Evolutionary conservation across 345 rosid genomes (phyloP), one percentile per base, ranked within the genome.

Genomic region (Angophora floribunda): DNA sequence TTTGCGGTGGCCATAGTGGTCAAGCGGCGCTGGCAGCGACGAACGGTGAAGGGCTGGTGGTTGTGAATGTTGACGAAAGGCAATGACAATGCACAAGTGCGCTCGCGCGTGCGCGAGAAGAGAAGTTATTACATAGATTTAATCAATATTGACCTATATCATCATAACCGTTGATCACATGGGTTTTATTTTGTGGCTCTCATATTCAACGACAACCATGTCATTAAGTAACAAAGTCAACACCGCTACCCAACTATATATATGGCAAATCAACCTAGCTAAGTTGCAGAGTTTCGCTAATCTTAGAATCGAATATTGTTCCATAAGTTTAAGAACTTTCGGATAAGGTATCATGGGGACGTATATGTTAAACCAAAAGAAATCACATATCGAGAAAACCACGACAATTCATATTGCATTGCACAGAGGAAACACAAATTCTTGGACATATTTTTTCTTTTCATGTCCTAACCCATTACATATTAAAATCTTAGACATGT

Each of bases 131-230:
- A n/a, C 16, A 14, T 63, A 63, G 1, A 63, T n/a, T 3, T n/a
- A 7, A 63, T 63, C 5, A 5, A 13, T 13, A 3, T n/a, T 13
- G 5, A 63, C 2, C 19, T 4, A 13, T 63, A 14, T n/a, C 9
- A 63, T 63, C 19, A n/a, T 13, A 63, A 7, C 15, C 75, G n/a
- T 7, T 63, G 5, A 63, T 14, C 1, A 14, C 14, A 19, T n/a
- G 9, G 2, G 7, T 7, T n/a, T 2, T 0, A 6, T 6, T 2
- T 4, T 63, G 75, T 7, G 7, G 6, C 28, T 61, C 14, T 28
- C 16, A 61, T 30, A 28, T 28, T 28, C 30, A 61, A 28, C 26
- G 32, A 6, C 15, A 59, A 2, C 12, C 1, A 61, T 28, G 32
- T 61, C 32, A 5, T 61, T 61, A 28, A 30, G 32, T 28, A 61